Conservation (phyloP, 1,284 basidiomycete species). For the Pseudozyma flocculosa region DNA sequence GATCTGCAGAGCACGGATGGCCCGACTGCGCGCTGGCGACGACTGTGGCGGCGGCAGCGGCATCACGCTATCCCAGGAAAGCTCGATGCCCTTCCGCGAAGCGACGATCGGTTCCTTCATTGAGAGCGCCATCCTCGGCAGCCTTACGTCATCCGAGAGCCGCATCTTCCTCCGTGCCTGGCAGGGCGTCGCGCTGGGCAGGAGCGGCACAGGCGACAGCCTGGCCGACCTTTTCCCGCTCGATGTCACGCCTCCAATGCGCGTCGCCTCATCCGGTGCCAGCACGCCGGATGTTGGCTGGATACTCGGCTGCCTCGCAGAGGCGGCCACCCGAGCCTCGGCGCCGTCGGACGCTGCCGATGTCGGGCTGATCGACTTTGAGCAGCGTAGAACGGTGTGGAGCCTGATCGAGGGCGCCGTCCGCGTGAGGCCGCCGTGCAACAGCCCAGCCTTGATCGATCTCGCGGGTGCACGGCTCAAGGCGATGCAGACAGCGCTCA, state of each 20-base stretch:
- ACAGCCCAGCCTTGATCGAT: slow-evolving; percentile 27
- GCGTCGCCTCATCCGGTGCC: slow-evolving; percentile 11
- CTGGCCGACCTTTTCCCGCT: slow-evolving; percentile 35
- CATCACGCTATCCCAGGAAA: background rate
- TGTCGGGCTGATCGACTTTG: slow-evolving; percentile 45
- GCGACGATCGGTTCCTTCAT: slow-evolving; percentile 50
- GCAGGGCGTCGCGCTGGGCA: slow-evolving; percentile 41
- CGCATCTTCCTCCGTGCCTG: slow-evolving; percentile 48
- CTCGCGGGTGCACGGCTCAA: slow-evolving; percentile 43
- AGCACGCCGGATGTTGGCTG: slow-evolving; percentile 53
- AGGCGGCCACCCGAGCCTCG: slow-evolving; percentile 23
- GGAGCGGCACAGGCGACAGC: slow-evolving; percentile 31
- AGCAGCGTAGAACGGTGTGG: slow-evolving; percentile 46
- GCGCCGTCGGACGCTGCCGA: slow-evolving; percentile 11
- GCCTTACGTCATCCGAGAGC: slow-evolving; percentile 44
- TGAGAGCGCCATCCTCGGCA: slow-evolving; percentile 48
- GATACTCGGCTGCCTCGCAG: slow-evolving; percentile 48
- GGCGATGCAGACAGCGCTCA: slow-evolving; percentile 39
- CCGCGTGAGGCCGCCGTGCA: slow-evolving; percentile 24
- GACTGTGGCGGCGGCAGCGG: background rate
- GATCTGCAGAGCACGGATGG: slow-evolving; percentile 51
- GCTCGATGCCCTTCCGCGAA: slow-evolving; percentile 34
- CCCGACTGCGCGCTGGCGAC: slow-evolving; percentile 17
- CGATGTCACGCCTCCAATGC: slow-evolving; percentile 10
- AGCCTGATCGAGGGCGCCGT: slow-evolving; percentile 46